phyloP scores from a whole-genome alignment of 495 filamentous ascomycete genomes.

The Monascus purpureus region DNA sequence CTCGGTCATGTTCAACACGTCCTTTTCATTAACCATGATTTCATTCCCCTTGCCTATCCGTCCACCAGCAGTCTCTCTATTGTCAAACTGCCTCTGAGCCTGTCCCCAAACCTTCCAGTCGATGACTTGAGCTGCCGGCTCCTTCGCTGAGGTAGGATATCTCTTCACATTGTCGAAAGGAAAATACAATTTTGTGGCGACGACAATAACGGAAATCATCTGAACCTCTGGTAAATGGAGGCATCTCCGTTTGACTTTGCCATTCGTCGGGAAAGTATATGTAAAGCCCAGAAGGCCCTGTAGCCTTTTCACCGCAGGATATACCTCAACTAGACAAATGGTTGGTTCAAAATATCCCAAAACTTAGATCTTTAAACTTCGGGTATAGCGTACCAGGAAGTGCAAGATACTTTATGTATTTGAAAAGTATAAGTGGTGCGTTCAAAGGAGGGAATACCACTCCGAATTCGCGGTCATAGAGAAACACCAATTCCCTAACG shows the following conservation, averaged over 20 bases:
- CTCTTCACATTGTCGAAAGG: conserved; percentile 54
- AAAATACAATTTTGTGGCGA: conserved; percentile 65
- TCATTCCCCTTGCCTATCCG: conserved; percentile 24
- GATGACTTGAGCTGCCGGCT: conserved; percentile 47
- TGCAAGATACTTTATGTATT: conserved; percentile 57
- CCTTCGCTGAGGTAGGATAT: conserved; percentile 37
- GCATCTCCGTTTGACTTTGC: conserved; percentile 12
- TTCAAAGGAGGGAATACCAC: conserved; percentile 64
- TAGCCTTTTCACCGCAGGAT: conserved; percentile 45
- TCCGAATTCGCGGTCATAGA: conserved; percentile 51
- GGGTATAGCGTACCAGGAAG: conserved; percentile 41
- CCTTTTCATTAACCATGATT: conserved; percentile 44
- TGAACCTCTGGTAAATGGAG: conserved; percentile 57
- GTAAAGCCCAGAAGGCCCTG: conserved; percentile 38
- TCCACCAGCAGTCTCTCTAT: conserved; percentile 10
- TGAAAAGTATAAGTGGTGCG: conserved; percentile 45
- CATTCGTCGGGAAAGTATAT: conserved; percentile 38
- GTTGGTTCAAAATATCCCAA: too few species aligned
- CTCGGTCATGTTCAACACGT: conserved; percentile 54
- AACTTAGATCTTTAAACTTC: too few species aligned
- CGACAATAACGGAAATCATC: conserved; percentile 55
- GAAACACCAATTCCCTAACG: conserved; percentile 44
- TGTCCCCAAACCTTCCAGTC: conserved; percentile 61
- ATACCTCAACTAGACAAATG: conserved; percentile 48
- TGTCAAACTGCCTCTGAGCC: conserved; percentile 32